Percentiles rank a stretch among this genome's conserved stretches.
Evolutionary conservation across 2,329 filamentous ascomycete species (phyloP).

Genomic region (Emydomyces testavorans): DNA sequence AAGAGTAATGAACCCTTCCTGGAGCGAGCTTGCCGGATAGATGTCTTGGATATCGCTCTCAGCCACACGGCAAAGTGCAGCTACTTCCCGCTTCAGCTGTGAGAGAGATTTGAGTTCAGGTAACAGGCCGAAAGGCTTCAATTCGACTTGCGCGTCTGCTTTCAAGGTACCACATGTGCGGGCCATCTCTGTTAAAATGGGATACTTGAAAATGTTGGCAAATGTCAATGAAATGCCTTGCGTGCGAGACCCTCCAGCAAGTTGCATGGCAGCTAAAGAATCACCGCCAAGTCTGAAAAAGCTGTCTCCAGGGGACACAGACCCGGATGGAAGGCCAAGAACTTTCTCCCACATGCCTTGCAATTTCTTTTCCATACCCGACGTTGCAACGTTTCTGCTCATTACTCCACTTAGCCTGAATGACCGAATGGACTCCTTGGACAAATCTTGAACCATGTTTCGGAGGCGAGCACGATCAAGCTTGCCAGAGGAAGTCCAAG

Average conservation of each 20-base stretch:
- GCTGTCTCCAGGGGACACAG: constrained; percentile 15
- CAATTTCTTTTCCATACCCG: constrained; percentile 12
- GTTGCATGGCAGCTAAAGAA: constrained; percentile 20
- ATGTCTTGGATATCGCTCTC: constrained; percentile 27
- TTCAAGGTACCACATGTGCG: constrained; percentile 7
- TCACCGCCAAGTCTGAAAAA: constrained; percentile 20
- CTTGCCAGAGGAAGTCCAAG: constrained; percentile 31
- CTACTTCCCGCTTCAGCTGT: constrained; percentile 16
- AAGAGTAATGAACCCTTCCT: constrained; percentile 39
- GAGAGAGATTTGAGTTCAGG: constrained; percentile 13
- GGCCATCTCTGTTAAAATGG: constrained; percentile 29
- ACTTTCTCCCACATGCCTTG: constrained; percentile 15
- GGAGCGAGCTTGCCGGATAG: constrained; percentile 36
- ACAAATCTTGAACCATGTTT: constrained; percentile 19
- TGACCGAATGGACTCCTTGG: constrained; percentile 12
- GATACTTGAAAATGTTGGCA: constrained; percentile 22
- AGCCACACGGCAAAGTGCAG: constrained; percentile 24
- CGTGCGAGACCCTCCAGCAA: constrained; percentile 17
- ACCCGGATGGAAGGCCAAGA: constrained; percentile 8
- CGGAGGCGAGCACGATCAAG: constrained; percentile 25
- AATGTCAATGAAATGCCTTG: constrained; percentile 18
- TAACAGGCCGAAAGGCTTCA: constrained; percentile 16
- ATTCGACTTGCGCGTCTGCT: neutral
- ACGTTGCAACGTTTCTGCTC: constrained; percentile 7
- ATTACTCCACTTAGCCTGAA: constrained; percentile 11